phyloP scores from a whole-genome alignment of 768 basidiomycete species.

The Kwoniella newhampshirensis region DNA sequence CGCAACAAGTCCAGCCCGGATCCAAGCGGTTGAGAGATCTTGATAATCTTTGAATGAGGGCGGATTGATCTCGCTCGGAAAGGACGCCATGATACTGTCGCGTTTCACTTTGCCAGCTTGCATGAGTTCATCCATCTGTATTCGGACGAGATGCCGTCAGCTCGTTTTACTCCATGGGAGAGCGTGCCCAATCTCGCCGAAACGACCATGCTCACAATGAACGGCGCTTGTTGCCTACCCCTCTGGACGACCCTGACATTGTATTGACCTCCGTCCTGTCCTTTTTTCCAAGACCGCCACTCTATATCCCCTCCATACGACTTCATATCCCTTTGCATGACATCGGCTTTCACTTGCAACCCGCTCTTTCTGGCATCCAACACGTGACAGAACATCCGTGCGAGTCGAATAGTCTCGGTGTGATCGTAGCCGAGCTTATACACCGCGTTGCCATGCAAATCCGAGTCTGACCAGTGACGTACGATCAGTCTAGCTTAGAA shows the following conservation, averaged over 20 bases:
- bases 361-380: conserved; percentile 47
- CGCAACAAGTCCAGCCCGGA: background rate
- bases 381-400: conserved; percentile 39
- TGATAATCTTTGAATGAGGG: conserved; percentile 6
- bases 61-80: conserved; percentile 13
- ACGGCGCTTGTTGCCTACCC: conserved; percentile 12
- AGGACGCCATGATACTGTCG: conserved; percentile 19
- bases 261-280: conserved; percentile 7
- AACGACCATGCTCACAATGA: conserved; percentile 43
- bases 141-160: background rate
- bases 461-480: conserved; percentile 28
- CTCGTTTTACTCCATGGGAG: background rate
- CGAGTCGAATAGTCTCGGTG: conserved; percentile 31
- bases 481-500: background rate
- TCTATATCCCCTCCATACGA: conserved; percentile 23
- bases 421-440: conserved; percentile 36
- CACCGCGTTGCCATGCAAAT: conserved; percentile 39
- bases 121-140: conserved; percentile 38
- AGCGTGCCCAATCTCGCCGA: background rate
- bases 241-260: conserved; percentile 6
- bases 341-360: conserved; percentile 23
- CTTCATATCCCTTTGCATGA: conserved; percentile 15
- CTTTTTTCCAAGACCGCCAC: conserved; percentile 35
- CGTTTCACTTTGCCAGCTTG: conserved; percentile 12
- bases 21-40: conserved; percentile 1